Evolutionary conservation across 345 rosid genomes (phyloP).

Genomic region (Heritiera fomes): DNA sequence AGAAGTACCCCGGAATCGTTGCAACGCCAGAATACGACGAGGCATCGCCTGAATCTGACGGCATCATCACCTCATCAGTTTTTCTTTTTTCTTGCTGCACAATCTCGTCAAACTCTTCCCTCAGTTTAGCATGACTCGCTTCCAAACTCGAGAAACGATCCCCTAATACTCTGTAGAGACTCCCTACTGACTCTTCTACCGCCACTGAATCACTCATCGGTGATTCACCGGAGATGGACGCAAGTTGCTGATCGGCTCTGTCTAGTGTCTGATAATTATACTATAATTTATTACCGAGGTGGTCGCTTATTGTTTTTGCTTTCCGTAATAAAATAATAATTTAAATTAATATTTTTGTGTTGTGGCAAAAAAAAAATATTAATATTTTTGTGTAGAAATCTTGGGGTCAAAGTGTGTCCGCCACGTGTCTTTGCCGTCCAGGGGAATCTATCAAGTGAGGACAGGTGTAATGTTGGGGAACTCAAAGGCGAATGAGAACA

Average conservation of each 20-base stretch:
- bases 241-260: not conserved
- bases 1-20: conserved; percentile 46
- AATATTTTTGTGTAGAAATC: not conserved
- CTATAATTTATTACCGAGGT: conserved; percentile 18
- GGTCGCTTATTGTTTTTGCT: conserved; percentile 17
- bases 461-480: conserved; percentile 30
- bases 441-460: conserved; percentile 28
- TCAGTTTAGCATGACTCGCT: conserved; percentile 53
- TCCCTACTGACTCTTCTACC: conserved; percentile 35
- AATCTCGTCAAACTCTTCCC: conserved; percentile 50
- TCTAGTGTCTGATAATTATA: not conserved
- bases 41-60: conserved; percentile 15
- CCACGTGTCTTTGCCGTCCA: conserved; percentile 33
- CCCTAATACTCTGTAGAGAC: conserved; percentile 45
- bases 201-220: conserved; percentile 43
- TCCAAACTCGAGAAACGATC: conserved; percentile 71
- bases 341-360: not conserved
- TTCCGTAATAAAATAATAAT: not conserved
- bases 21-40: conserved; percentile 35
- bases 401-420: conserved; percentile 13
- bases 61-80: conserved; percentile 13
- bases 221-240: conserved; percentile 25
- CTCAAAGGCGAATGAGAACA: not conserved
- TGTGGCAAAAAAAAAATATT: too few relatives aligned
- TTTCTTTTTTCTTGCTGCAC: conserved; percentile 30